Percentiles rank a stretch among this genome's conserved stretches.
phyloP scores from a whole-genome alignment of 192 early-diverging fungal genomes.

The Backusella liffmaniae region DNA sequence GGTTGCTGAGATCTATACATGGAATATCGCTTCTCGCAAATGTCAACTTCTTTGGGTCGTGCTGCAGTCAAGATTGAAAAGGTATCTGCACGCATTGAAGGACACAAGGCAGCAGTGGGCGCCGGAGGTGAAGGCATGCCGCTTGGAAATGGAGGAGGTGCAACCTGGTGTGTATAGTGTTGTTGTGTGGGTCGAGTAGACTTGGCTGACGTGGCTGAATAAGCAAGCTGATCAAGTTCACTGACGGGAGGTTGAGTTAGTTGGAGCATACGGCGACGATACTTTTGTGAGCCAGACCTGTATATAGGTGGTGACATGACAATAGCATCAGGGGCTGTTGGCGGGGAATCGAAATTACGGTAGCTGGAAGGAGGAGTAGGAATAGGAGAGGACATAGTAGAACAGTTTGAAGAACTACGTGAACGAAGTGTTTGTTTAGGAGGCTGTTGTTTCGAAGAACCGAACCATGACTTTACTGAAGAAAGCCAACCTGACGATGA shows the following conservation, averaged over 20 bases:
- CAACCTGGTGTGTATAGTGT: neutral
- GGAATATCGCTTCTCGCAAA: constrained; percentile 16
- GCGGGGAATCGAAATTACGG: constrained; percentile 17
- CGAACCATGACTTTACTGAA: constrained; percentile 38
- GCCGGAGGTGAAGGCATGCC: constrained; percentile 1
- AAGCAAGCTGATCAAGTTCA: constrained; percentile 26
- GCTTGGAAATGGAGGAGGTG: neutral
- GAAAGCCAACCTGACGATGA: constrained; percentile 20
- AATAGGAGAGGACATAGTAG: constrained; percentile 6
- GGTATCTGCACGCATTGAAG: constrained; percentile 9
- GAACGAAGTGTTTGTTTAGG: neutral
- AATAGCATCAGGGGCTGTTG: neutral
- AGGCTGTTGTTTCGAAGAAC: neutral
- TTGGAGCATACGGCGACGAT: constrained; percentile 24
- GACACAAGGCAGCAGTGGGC: constrained; percentile 6
- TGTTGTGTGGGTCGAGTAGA: neutral
- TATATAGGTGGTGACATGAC: constrained; percentile 25
- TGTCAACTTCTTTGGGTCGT: constrained; percentile 8
- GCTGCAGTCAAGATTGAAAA: neutral
- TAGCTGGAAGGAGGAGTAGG: constrained; percentile 10
- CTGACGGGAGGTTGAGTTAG: constrained; percentile 14
- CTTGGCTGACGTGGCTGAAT: constrained; percentile 5
- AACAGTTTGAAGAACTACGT: constrained; percentile 10
- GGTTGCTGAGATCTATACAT: neutral
- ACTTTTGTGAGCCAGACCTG: constrained; percentile 20